Conservation (phyloP, 2,329 filamentous ascomycete genomes). For the Diaporthe helianthi region DNA sequence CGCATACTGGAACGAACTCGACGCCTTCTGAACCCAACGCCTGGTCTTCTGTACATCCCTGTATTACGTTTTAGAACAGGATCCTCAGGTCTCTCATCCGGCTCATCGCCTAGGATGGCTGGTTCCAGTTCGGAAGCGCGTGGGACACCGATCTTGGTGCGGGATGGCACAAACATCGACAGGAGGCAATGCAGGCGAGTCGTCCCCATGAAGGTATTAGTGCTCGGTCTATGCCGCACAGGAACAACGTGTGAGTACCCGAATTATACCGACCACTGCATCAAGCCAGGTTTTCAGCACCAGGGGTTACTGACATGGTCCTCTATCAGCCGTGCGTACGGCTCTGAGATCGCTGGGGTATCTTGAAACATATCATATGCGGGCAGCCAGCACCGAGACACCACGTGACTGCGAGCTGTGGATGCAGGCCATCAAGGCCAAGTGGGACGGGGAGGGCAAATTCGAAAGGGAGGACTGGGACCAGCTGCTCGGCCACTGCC, state of each 20-base stretch:
- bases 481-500: constrained; percentile 51
- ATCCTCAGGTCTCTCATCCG: background rate
- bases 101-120: constrained; percentile 1
- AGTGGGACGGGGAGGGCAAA: constrained; percentile 37
- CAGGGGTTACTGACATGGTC: background rate
- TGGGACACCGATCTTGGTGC: constrained; percentile 28
- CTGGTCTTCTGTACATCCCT: background rate
- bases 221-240: constrained; percentile 68
- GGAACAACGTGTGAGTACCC: constrained; percentile 32
- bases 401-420: constrained; percentile 37
- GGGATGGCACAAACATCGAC: constrained; percentile 65
- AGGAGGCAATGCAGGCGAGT: constrained; percentile 68
- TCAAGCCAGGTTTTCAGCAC: background rate
- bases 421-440: constrained; percentile 39
- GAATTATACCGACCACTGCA: too few relatives aligned
- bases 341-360: constrained; percentile 33
- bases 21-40: background rate
- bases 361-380: constrained; percentile 34
- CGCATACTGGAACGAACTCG: background rate
- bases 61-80: rapidly evolving
- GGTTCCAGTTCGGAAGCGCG: background rate
- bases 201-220: constrained; percentile 76
- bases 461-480: constrained; percentile 53
- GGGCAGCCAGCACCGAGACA: constrained; percentile 33
- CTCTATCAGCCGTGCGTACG: constrained; percentile 24